Conservation (phyloP, 257 asterid genomes). For the Plantago major region DNA sequence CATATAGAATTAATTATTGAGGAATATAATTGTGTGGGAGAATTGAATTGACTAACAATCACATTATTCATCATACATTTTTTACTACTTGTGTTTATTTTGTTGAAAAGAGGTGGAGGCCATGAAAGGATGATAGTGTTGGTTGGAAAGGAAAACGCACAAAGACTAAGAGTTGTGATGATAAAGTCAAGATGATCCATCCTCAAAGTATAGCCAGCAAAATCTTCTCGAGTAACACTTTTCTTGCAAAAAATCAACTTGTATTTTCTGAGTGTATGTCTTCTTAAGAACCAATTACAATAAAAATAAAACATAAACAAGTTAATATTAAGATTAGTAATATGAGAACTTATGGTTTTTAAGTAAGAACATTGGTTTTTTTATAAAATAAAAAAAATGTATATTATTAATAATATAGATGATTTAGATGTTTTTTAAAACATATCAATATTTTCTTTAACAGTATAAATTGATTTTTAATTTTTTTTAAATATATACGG, state of each 20-base stretch:
- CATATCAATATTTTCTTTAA: no score
- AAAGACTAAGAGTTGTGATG: background rate
- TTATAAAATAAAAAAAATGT: no score
- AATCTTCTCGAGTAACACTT: background rate
- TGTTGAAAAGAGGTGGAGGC: conserved; percentile 21
- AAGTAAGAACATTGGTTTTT: no score
- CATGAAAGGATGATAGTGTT: conserved; percentile 15
- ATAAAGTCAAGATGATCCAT: conserved; percentile 19
- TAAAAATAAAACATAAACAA: no score
- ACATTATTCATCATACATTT: background rate
- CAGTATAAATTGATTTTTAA: no score
- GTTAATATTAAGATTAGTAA: no score
- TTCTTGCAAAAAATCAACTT: background rate
- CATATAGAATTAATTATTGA: background rate
- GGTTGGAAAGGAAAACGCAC: conserved; percentile 9
- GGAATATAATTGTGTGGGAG: background rate
- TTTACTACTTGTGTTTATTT: background rate
- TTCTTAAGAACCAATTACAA: no score
- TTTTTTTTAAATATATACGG: no score
- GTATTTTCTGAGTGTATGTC: no score
- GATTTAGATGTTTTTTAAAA: no score
- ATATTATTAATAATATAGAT: no score
- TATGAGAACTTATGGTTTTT: no score
- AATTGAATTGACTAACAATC: background rate
- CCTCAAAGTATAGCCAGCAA: background rate